These are phyloP conservation scores for Colletotrichum noveboracense DNA, from an alignment of 2,329 filamentous ascomycete genomes.

Conservation along the genomic window DNA sequence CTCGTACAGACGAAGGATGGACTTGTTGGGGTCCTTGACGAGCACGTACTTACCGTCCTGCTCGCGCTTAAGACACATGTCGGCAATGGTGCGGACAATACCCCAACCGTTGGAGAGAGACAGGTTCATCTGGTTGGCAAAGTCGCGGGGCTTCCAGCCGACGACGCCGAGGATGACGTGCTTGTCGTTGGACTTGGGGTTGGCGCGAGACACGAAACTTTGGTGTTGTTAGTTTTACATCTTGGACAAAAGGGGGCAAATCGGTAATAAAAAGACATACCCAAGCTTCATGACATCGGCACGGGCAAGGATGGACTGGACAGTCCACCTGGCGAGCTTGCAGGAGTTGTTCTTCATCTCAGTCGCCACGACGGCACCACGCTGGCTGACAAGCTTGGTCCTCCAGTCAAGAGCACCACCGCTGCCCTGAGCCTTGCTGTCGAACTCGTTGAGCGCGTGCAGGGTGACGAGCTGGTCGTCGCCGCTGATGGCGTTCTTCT, in stretches of 20 bases:
- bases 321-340: slow-evolving; percentile 98
- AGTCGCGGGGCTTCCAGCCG: slow-evolving; percentile 97
- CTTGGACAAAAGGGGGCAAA: background rate
- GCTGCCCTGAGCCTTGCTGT: slow-evolving; percentile 94
- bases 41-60: slow-evolving; percentile 80
- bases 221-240: slow-evolving; percentile 28
- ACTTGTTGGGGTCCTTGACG: slow-evolving; percentile 95
- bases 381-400: slow-evolving; percentile 90
- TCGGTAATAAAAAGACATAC: slow-evolving; percentile 53
- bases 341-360: slow-evolving; percentile 99
- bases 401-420: slow-evolving; percentile 97
- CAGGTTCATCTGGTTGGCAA: slow-evolving; percentile 97
- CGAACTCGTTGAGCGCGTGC: slow-evolving; percentile 98
- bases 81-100: slow-evolving; percentile 96
- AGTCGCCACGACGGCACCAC: slow-evolving; percentile 95
- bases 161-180: slow-evolving; percentile 96
- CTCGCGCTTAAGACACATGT: slow-evolving; percentile 83
- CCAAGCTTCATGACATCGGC: slow-evolving; percentile 99
- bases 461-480: slow-evolving; percentile 91
- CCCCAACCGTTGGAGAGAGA: slow-evolving; percentile 98
- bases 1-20: slow-evolving; percentile 89
- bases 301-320: slow-evolving; percentile 94
- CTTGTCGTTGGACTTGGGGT: slow-evolving; percentile 90
- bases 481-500: slow-evolving; percentile 92
- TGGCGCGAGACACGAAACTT: slow-evolving; percentile 93